Conservation (phyloP, 2,329 filamentous ascomycete genomes). For the Xenoacremonium recifei region DNA sequence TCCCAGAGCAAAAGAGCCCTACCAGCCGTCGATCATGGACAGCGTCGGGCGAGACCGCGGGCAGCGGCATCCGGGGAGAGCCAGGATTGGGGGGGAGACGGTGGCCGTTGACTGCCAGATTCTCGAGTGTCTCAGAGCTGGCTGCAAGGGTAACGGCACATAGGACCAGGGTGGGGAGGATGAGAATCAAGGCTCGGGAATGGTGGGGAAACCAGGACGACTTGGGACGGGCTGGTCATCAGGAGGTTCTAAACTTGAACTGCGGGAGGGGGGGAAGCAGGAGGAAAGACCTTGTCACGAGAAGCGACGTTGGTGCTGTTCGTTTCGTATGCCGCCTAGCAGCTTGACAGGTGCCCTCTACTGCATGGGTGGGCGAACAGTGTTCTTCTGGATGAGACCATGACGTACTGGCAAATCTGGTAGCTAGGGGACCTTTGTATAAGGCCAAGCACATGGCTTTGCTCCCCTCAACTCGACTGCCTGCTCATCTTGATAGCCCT, state of each 20-base stretch:
- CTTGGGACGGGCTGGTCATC: slow-evolving; percentile 14
- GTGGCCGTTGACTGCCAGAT: slow-evolving; percentile 30
- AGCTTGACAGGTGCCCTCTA: not conserved
- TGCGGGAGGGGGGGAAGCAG: slow-evolving; percentile 8
- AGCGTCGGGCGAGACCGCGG: slow-evolving; percentile 10
- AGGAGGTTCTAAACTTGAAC: no score
- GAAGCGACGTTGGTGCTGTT: slow-evolving; percentile 4
- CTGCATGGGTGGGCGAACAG: not conserved
- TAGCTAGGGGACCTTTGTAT: no score
- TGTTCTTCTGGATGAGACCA: not conserved
- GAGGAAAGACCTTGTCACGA: slow-evolving; percentile 8
- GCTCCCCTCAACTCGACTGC: no score
- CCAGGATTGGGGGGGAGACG: slow-evolving; percentile 7
- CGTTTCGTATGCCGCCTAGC: slow-evolving; percentile 14
- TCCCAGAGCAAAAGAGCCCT: slow-evolving; percentile 12
- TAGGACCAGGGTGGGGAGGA: slow-evolving; percentile 13
- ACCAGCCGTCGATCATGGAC: slow-evolving; percentile 15
- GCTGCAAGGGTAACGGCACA: slow-evolving; percentile 27
- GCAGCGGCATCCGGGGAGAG: slow-evolving; percentile 15
- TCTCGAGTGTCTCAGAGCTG: slow-evolving; percentile 25
- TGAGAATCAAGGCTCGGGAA: slow-evolving; percentile 22
- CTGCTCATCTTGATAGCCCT: no score
- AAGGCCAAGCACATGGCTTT: no score
- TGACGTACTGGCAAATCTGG: not conserved
- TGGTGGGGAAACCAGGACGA: slow-evolving; percentile 21